phyloP scores from a whole-genome alignment of 2,329 filamentous ascomycete genomes.

The Magnaporthiopsis incrustans region DNA sequence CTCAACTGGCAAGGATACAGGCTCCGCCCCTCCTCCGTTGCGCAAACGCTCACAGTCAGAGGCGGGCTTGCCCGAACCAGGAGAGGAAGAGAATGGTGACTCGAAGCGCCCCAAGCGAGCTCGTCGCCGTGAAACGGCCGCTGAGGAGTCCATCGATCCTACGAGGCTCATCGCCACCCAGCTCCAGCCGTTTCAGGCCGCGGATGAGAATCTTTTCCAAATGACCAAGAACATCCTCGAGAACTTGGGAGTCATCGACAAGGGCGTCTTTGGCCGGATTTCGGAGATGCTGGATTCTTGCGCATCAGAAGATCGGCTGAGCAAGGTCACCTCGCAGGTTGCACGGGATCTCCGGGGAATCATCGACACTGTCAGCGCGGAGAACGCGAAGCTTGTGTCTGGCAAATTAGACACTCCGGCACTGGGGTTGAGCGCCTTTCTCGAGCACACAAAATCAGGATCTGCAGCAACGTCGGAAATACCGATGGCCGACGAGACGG shows the following conservation, averaged over 20 bases:
- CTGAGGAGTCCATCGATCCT: constrained; percentile 45
- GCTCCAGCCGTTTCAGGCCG: constrained; percentile 47
- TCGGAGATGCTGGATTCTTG: constrained; percentile 45
- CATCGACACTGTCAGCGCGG: constrained; percentile 43
- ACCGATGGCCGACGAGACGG: constrained; percentile 42
- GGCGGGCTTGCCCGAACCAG: constrained; percentile 48
- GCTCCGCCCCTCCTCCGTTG: constrained; percentile 32
- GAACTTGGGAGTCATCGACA: constrained; percentile 45
- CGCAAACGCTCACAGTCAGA: constrained; percentile 56
- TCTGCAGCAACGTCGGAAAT: constrained; percentile 38
- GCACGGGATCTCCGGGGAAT: constrained; percentile 42
- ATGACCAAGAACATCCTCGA: constrained; percentile 47
- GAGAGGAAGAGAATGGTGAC: constrained; percentile 48
- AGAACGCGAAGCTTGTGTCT: constrained; percentile 43
- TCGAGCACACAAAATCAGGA: constrained; percentile 53
- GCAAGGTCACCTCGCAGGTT: constrained; percentile 36
- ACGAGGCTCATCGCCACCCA: constrained; percentile 45
- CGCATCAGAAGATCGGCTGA: constrained; percentile 40
- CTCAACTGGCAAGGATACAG: constrained; percentile 7
- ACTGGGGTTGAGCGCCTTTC: constrained; percentile 50
- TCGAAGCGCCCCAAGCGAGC: constrained; percentile 60
- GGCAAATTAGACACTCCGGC: constrained; percentile 44
- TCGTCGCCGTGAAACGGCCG: constrained; percentile 48
- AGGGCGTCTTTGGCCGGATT: constrained; percentile 34
- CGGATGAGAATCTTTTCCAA: constrained; percentile 47